Conservation (phyloP, 306 rosid species). For the Castanea mollissima region DNA sequence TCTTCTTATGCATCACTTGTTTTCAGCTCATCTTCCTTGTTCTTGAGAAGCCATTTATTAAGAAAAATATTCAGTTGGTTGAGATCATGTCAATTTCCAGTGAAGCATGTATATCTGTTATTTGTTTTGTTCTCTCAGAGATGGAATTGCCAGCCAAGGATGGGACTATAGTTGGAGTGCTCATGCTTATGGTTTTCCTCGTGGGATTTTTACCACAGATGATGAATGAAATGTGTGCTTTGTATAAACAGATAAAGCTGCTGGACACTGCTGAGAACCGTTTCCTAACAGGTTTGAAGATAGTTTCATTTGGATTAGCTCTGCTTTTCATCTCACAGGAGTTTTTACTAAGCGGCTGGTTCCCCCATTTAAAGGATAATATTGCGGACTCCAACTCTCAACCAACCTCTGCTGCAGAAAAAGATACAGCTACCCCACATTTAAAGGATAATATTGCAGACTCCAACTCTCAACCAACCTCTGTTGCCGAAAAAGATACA, state of each 20-base stretch:
- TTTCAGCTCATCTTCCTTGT: slow-evolving; percentile 80
- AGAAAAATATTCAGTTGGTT: slow-evolving; percentile 77
- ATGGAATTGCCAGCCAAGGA: slow-evolving; percentile 32
- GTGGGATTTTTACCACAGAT: slow-evolving; percentile 55
- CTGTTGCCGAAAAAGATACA: too few species aligned
- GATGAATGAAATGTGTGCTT: slow-evolving; percentile 65
- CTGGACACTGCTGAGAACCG: slow-evolving; percentile 63
- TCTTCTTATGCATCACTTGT: slow-evolving; percentile 54
- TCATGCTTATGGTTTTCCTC: slow-evolving; percentile 62
- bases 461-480: too few species aligned
- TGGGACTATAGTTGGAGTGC: slow-evolving; percentile 47
- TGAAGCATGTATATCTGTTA: slow-evolving; percentile 55
- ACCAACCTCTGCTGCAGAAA: too few species aligned
- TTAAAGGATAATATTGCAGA: too few species aligned
- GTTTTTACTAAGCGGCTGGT: slow-evolving; percentile 44
- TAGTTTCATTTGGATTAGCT: slow-evolving; percentile 62
- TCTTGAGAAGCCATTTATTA: slow-evolving; percentile 88
- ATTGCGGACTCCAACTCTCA: too few species aligned
- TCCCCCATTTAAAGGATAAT: slow-evolving; percentile 12
- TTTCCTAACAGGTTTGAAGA: slow-evolving; percentile 49
- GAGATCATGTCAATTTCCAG: slow-evolving; percentile 63
- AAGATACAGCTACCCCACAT: too few species aligned
- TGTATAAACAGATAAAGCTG: slow-evolving; percentile 53
- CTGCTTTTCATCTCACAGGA: slow-evolving; percentile 54
- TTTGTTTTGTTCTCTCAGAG: slow-evolving; percentile 42